phyloP scores from a whole-genome alignment of 106 monocot species.

The Cymbidium sinense region DNA sequence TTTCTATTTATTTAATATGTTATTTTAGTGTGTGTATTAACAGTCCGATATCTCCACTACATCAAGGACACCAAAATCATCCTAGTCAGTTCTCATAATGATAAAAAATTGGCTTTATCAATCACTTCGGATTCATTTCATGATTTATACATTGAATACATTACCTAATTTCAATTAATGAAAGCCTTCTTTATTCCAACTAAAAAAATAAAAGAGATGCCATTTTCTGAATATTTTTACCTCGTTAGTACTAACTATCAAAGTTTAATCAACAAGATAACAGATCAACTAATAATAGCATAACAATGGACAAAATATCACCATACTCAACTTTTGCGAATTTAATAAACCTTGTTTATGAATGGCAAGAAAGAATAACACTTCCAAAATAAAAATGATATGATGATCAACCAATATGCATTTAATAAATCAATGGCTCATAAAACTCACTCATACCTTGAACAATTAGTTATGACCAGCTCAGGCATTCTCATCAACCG shows the following conservation, averaged over 20 bases:
- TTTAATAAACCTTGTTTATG: background rate
- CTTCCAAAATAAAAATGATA: background rate
- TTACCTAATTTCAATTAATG: background rate
- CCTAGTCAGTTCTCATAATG: background rate
- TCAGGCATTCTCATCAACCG: background rate
- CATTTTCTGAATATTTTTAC: background rate
- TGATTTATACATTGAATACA: background rate
- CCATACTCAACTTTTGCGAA: background rate
- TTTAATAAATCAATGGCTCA: slow-evolving; percentile 2
- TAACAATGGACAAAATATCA: background rate
- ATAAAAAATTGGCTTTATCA: background rate
- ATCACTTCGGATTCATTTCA: background rate
- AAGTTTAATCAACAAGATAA: background rate
- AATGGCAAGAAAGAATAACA: background rate
- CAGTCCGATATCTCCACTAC: background rate
- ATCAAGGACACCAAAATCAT: background rate
- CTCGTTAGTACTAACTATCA: background rate
- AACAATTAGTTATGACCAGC: background rate
- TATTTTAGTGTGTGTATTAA: no score
- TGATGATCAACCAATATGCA: background rate
- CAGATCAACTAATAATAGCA: background rate
- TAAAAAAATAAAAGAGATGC: background rate
- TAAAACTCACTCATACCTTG: background rate
- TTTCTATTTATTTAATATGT: no score
- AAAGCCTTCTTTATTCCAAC: background rate